Evolutionary conservation across 140 eudicot species (phyloP).

Genomic region (Anethum foeniculum): DNA sequence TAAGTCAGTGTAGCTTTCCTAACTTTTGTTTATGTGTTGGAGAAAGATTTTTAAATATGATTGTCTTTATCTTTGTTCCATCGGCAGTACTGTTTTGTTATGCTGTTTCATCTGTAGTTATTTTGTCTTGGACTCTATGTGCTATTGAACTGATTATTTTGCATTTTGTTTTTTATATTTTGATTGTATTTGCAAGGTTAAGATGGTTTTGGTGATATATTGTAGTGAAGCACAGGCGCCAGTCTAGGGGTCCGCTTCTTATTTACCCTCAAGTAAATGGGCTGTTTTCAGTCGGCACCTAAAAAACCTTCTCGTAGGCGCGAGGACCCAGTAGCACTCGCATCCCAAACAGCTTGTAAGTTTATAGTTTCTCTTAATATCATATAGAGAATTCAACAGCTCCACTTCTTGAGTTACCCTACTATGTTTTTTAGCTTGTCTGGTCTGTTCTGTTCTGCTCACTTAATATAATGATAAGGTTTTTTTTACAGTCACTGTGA

Average conservation of each 20-base stretch:
- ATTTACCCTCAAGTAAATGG: slow-evolving; percentile 39
- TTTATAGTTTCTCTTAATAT: background rate
- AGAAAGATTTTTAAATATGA: background rate
- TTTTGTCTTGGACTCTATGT: background rate
- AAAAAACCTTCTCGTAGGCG: slow-evolving; percentile 63
- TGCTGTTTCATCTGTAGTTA: background rate
- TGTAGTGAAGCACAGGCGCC: slow-evolving; percentile 41
- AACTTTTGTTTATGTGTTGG: background rate
- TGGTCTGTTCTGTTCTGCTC: background rate
- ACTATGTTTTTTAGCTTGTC: background rate
- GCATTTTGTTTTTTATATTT: slow-evolving; percentile 14
- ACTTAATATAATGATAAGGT: background rate
- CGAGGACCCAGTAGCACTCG: slow-evolving; percentile 70
- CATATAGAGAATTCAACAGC: background rate
- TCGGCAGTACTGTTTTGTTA: background rate
- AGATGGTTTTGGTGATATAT: slow-evolving; percentile 43
- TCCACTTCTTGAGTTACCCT: background rate
- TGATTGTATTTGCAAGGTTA: slow-evolving; percentile 37
- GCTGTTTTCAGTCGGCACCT: slow-evolving; percentile 63
- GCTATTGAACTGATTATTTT: slow-evolving; percentile 16
- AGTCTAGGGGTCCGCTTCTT: slow-evolving; percentile 9
- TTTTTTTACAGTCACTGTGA: slow-evolving; percentile 69
- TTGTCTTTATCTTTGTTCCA: background rate
- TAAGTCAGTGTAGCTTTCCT: background rate
- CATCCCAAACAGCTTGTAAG: slow-evolving; percentile 98